Evolutionary conservation across 257 asterid species (phyloP), one percentile per base, ranked within the genome.

Genomic region (Solanum sejunctum): DNA sequence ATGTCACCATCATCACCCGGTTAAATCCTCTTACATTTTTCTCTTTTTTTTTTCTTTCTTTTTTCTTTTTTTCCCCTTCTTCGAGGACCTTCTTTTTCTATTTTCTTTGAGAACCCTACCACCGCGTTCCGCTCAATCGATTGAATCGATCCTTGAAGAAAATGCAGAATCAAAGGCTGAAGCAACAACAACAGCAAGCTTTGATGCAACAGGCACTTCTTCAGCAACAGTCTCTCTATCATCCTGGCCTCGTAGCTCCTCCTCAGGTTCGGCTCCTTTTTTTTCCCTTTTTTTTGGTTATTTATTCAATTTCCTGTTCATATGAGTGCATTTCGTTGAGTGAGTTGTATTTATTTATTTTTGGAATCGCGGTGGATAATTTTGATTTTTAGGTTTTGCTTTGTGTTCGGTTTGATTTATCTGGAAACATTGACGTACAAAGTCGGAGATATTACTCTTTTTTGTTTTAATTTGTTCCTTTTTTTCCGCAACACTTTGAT

Each of bases 181-280:
- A 94, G 91, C 97, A 91, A 83, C 98, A 96, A 81, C 98, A 94
- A 6, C 99, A 94, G 7, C 96, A 92, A 86, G 98, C 97, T 80
- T 84, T 95, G 95, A 94, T 95, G 97, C 99, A 94, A 87, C 99
- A 95, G 87, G 99, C 98, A 83, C 93, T 96, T 85, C 93, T 96
- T 63, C 98, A 94, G 72, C 99, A 95, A 72, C 99, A 92, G 89
- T 89, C 98, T 64, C 95, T 95, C 36, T 94, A 95, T 77, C 99
- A 94, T 78, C 98, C 98, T 28, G 99, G 97, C 82, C 95, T 95
- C 85, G 86, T 95, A 92, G 98, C 98, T 89, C 90, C 98, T 86
- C 96, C 99, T 12, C 99, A 93, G 98, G 99, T 95, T 86, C 80
- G 80, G 79, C 32, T 17, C 64, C 51, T 1, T 6, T 11, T 20